Evolutionary conservation across 2,329 filamentous ascomycete genomes (phyloP).

Genomic region (Fusarium sp.): DNA sequence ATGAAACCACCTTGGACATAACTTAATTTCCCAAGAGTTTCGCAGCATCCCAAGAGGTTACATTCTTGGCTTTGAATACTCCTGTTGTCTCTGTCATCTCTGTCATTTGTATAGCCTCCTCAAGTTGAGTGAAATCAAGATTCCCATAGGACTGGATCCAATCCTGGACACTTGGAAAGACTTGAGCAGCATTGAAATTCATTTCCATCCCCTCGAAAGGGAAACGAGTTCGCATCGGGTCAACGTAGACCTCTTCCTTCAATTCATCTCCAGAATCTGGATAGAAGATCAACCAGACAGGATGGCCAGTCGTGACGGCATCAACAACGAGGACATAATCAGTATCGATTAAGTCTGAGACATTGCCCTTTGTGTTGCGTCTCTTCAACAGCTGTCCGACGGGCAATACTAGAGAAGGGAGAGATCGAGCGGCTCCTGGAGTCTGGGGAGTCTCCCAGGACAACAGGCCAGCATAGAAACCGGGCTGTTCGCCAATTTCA

Average conservation of each 20-base stretch:
- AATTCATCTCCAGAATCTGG: accelerated
- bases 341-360: not conserved
- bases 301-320: not conserved
- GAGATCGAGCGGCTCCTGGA: too few relatives aligned
- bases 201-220: not conserved
- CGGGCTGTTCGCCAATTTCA: too few relatives aligned
- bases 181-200: not conserved
- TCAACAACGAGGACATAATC: not conserved
- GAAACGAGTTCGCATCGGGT: not conserved
- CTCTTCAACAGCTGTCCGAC: too few relatives aligned
- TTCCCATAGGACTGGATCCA: accelerated
- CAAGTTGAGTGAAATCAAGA: accelerated
- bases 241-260: accelerated
- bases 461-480: too few relatives aligned
- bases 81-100: not conserved
- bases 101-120: accelerated
- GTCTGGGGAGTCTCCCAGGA: too few relatives aligned
- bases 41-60: accelerated
- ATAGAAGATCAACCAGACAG: not conserved
- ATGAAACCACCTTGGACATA: not conserved
- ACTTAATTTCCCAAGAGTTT: not conserved
- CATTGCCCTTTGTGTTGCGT: too few relatives aligned
- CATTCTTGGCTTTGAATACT: accelerated
- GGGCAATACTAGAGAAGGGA: too few relatives aligned
- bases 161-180: accelerated